Evolutionary conservation across 78 protist species (phyloP), one percentile per base, ranked within the genome.

Genomic region (Guillardia theta): DNA sequence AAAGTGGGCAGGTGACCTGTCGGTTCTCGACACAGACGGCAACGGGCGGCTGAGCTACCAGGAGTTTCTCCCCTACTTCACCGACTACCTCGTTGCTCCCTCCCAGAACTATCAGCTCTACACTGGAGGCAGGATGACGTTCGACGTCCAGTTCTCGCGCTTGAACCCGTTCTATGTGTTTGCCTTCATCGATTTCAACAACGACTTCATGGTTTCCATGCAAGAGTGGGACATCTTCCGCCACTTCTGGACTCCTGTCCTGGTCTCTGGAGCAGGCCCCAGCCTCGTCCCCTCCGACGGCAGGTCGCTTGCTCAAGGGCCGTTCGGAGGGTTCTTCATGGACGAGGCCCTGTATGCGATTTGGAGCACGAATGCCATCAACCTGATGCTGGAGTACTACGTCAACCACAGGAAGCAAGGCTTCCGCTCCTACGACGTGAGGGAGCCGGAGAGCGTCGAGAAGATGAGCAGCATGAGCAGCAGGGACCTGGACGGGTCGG

Each of bases 401-500:
- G 27, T 58, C 70, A 30, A 30, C 27, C 21, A 58, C 70, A 24
- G 21, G 27, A 30, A 58, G 70, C 70, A 30, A 8, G 70, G 70
- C 2, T 58, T 58, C 70, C 2, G 70, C 2, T 50, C 30, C 78
- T 27, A 33, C 36, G 15, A 27, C 78, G 6, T 64, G 78, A 15
- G 78, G 78, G 78, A 12, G 78, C 27, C 12, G 78, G 10, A 12
- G 78, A 22, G 27, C 36, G 78, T 27, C 41, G 78, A 64, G 78
- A 12, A 8, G 41, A 19, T 27, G 78, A 8, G 36, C 15, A 5
- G 15, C 41, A 15, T 12, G 58, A 19, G 58, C 15, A 33, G 41
- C 78, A 27, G 78, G 87, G 87, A 70, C 87, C 87, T 70, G 33
- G 87, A 70, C 87, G 87, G 87, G 41, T 70, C 87, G 5, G 87